Evolutionary conservation across 495 filamentous ascomycete species (phyloP).

Genomic region (Xylaria intraflava): DNA sequence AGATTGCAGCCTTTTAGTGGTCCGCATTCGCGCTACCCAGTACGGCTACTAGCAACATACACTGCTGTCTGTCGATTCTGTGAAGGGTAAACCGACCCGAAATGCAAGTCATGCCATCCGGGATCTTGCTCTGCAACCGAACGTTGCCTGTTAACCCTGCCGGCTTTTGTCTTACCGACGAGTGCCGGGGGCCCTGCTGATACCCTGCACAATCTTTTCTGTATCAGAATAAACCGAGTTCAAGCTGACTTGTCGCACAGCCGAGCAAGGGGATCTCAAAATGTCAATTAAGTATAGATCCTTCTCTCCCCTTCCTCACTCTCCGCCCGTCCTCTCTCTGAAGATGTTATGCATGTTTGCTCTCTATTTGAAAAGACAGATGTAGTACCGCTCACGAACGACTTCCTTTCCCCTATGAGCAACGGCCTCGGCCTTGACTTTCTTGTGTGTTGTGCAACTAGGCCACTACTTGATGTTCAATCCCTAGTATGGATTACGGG

Average conservation of each 20-base stretch:
- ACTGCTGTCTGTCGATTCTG: conserved; percentile 8
- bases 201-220: conserved; percentile 20
- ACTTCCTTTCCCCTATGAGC: conserved; percentile 18
- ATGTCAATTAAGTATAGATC: conserved; percentile 65
- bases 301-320: conserved; percentile 19
- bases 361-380: conserved; percentile 4
- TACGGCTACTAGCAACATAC: conserved; percentile 12
- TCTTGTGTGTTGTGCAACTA: conserved; percentile 7
- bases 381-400: conserved; percentile 4
- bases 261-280: conserved; percentile 39
- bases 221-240: conserved; percentile 9
- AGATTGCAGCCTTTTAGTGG: conserved; percentile 11
- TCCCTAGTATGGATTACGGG: conserved; percentile 37
- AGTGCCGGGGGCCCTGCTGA: conserved; percentile 30
- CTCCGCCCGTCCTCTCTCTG: conserved; percentile 6
- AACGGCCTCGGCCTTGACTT: conserved; percentile 21
- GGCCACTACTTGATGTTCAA: conserved; percentile 1
- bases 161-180: conserved; percentile 26
- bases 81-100: conserved; percentile 13
- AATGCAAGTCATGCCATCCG: conserved; percentile 28
- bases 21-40: conserved; percentile 10
- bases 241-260: conserved; percentile 17
- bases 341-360: neutral
- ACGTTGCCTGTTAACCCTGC: conserved; percentile 17
- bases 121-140: conserved; percentile 20